These are phyloP conservation scores for Acrodontium crateriforme DNA, from an alignment of 2,329 filamentous ascomycete species.

Conservation along the genomic window DNA sequence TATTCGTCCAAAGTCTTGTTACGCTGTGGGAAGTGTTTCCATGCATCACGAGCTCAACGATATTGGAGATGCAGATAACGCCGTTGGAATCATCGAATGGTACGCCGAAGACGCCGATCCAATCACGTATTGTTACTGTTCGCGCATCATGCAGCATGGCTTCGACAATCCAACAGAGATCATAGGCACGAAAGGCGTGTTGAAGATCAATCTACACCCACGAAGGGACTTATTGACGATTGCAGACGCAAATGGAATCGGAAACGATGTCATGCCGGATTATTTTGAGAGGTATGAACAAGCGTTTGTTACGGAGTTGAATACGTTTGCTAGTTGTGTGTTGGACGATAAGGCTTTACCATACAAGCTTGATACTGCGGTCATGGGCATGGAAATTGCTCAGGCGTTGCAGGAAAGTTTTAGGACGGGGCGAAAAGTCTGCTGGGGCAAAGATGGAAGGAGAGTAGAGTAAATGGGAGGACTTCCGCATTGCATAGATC, in stretches of 20 bases:
- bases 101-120: conserved; percentile 29
- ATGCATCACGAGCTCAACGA: conserved; percentile 26
- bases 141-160: conserved; percentile 29
- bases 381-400: conserved; percentile 26
- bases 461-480: too few species aligned
- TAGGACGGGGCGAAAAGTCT: too few species aligned
- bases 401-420: conserved; percentile 42
- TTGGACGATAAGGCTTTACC: conserved; percentile 25
- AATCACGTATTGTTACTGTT: conserved; percentile 33
- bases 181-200: conserved; percentile 26
- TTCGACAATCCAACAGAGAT: conserved; percentile 32
- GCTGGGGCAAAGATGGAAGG: too few species aligned
- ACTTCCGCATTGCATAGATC: too few species aligned
- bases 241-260: conserved; percentile 21
- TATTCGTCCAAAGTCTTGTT: conserved; percentile 22
- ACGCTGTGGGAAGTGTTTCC: conserved; percentile 13
- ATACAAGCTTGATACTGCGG: conserved; percentile 20
- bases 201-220: conserved; percentile 22
- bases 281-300: conserved; percentile 28
- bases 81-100: conserved; percentile 31
- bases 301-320: conserved; percentile 27
- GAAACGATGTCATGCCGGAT: conserved; percentile 24
- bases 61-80: conserved; percentile 31
- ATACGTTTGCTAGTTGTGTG: conserved; percentile 25
- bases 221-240: conserved; percentile 21